Conservation (phyloP, 345 rosid species). For the Ailanthus altissimus region DNA sequence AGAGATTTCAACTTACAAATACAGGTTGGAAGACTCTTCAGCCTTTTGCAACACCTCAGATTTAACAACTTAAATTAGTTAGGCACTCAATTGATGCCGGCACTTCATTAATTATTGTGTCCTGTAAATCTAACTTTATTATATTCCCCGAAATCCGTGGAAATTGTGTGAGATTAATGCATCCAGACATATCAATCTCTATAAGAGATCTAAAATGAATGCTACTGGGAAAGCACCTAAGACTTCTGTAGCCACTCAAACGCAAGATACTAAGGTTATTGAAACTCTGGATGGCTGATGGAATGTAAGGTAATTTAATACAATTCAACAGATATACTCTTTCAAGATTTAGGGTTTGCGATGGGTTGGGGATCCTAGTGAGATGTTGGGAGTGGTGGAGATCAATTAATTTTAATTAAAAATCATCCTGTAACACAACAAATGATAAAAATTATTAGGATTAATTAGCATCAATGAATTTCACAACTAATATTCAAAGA, state of each 20-base stretch:
- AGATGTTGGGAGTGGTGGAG: not conserved
- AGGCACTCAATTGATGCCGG: conserved; percentile 7
- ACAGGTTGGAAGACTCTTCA: conserved; percentile 14
- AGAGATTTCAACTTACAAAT: conserved; percentile 10
- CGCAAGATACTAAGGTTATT: not conserved
- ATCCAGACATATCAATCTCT: not conserved
- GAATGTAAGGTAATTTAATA: not conserved
- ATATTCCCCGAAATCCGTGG: conserved; percentile 1
- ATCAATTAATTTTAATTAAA: not conserved
- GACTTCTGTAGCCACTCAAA: not conserved
- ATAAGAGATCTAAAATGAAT: not conserved
- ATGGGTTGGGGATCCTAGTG: not conserved
- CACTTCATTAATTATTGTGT: not conserved
- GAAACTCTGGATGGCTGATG: not conserved
- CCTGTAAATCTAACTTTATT: not conserved
- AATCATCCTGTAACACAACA: not conserved
- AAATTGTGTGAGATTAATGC: conserved; percentile 5
- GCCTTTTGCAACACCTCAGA: conserved; percentile 19
- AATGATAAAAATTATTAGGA: not conserved
- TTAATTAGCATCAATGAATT: not conserved
- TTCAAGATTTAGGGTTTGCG: conserved; percentile 10
- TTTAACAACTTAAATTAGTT: not conserved
- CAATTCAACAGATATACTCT: conserved; percentile 14
- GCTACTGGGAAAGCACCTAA: not conserved
- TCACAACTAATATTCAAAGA: not conserved